phyloP scores from a whole-genome alignment of 1,139 yeast species.

The Pichia sp. region DNA sequence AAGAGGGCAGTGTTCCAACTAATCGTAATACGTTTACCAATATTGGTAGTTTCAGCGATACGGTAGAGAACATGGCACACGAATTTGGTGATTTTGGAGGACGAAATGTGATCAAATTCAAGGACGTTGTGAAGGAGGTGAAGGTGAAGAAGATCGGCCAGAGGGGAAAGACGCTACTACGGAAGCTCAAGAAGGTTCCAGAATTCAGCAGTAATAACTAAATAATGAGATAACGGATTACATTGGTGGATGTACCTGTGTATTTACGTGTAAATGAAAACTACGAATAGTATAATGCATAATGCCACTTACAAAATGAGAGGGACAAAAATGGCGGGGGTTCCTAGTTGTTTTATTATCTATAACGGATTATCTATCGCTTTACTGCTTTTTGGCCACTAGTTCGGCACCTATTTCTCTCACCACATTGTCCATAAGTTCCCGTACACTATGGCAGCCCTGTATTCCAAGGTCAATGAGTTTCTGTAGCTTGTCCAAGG shows the following conservation, averaged over 20 bases:
- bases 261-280: not conserved
- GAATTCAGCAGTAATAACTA: conserved; percentile 1
- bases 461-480: conserved; percentile 81
- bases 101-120: conserved; percentile 6
- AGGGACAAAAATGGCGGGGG: not conserved
- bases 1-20: conserved; percentile 1
- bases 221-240: no score
- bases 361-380: not conserved
- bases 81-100: conserved; percentile 12
- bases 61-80: conserved; percentile 13
- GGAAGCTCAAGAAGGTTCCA: conserved; percentile 11
- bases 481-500: conserved; percentile 72
- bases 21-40: conserved; percentile 3
- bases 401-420: conserved; percentile 41
- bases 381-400: conserved; percentile 24
- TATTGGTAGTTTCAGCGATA: conserved; percentile 12
- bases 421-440: conserved; percentile 81
- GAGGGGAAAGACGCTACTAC: conserved; percentile 11
- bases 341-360: no score
- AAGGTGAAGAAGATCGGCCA: conserved; percentile 12
- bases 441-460: conserved; percentile 81
- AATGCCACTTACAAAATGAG: not conserved
- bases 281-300: no score
- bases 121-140: conserved; percentile 8
- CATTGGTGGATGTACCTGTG: not conserved